Base-by-base conservation (phyloP, 192 early-diverging fungal species). In the Umbelopsis isabellina region DNA sequence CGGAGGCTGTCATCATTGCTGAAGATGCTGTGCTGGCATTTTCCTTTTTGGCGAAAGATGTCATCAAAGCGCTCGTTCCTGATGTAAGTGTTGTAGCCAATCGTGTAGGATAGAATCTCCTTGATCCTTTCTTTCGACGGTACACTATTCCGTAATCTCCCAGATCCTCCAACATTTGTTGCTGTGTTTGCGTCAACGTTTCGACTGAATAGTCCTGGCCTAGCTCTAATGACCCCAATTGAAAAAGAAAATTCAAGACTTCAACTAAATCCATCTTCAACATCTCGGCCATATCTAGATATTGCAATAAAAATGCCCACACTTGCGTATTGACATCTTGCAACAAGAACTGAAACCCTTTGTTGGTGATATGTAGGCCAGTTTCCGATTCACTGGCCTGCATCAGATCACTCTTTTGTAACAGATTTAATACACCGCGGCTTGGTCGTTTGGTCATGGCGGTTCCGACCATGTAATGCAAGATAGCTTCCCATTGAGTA, bases 261-360 rank as follows among this genome's bases (percentile, higher is more conserved):
- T 99, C 95, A 3, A 97, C 96, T 13, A 94, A 83, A 78, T 99
- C 93, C 93, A 97, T 97, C 27, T 87, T 77, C 45, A 88, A 44
- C 45, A 84, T 76, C 74, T 80, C 91, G 0, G 93, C 93, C 83
- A 95, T 84, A 21, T 92, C 87, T 61, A 97, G 79, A 71, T 99
- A 99, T 80, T 97, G 94, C 65, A 99, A 76, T 65, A 99, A 78
- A 49, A 99, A 91, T 1, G 94, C 92, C 97, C 97, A 99, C 9
- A 97, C 93, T 83, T 99, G 97, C 21, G 94, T 90, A 65, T 93
- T 93, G 20, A 92, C 84, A 74, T 99, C 94, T 77, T 96, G 95
- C 25, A 99, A 76, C 58, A 99, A 74, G 75, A 99, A 99, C 78
- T 99, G 97, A 77, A 99, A 99, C 11, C 97, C 97, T 74, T 96